These are phyloP conservation scores for Hamamelis virginiana DNA, from an alignment of 164 flowering plant genomes.

Conservation along the genomic window DNA sequence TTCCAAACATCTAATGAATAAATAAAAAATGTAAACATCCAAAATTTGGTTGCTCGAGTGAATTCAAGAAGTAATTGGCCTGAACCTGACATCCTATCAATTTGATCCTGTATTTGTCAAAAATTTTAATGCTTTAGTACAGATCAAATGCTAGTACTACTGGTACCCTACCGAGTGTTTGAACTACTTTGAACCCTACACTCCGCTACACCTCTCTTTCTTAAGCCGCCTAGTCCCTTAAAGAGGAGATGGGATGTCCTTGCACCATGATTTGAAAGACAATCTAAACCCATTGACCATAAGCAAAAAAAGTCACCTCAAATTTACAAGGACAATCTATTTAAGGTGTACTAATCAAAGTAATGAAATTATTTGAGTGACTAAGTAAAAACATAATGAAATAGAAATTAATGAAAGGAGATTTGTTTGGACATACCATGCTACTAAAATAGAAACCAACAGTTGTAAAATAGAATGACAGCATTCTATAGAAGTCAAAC, in stretches of 20 bases:
- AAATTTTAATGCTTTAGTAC: neutral
- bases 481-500: slow-evolving; percentile 94
- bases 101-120: neutral
- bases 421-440: slow-evolving; percentile 57
- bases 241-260: neutral
- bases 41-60: neutral
- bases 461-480: slow-evolving; percentile 93
- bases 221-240: neutral
- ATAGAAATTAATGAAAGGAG: neutral
- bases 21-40: neutral
- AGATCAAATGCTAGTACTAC: too few relatives aligned
- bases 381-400: neutral
- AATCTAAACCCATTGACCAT: neutral
- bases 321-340: neutral
- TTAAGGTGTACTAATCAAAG: neutral
- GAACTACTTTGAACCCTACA: too few relatives aligned
- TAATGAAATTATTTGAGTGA: neutral
- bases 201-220: neutral
- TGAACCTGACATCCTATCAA: neutral
- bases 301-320: neutral
- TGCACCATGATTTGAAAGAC: neutral
- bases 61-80: neutral
- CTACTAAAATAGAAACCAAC: slow-evolving; percentile 97
- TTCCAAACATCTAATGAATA: too few relatives aligned
- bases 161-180: too few relatives aligned